These are phyloP conservation scores for Cochlearia excelsa DNA, from an alignment of 345 rosid genomes.

Conservation along the genomic window DNA sequence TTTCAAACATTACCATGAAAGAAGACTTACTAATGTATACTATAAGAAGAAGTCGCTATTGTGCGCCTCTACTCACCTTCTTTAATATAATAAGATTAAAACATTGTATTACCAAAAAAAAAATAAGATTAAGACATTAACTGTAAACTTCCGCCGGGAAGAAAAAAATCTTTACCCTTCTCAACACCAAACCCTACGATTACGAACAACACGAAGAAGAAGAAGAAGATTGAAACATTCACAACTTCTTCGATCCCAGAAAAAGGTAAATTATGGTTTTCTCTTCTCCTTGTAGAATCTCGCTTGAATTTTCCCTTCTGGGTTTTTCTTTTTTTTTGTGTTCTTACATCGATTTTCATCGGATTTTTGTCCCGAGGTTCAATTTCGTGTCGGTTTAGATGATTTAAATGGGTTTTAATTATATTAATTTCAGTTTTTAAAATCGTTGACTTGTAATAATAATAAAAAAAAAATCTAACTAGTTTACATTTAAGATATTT, in stretches of 20 bases:
- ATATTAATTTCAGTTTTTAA: not conserved
- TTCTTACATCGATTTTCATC: slow-evolving; percentile 2
- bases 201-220: too few species aligned
- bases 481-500: too few species aligned
- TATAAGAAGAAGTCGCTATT: slow-evolving; percentile 22
- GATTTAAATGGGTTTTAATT: not conserved
- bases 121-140: too few species aligned
- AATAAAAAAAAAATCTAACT: too few species aligned
- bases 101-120: too few species aligned
- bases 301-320: not conserved
- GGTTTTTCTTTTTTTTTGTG: slow-evolving; percentile 17
- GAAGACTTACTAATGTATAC: too few species aligned
- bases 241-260: slow-evolving; percentile 1
- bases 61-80: slow-evolving; percentile 26
- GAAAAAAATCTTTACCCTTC: slow-evolving; percentile 28
- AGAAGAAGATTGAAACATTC: slow-evolving; percentile 3
- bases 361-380: not conserved
- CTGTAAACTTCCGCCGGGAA: slow-evolving; percentile 42
- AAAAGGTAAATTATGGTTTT: slow-evolving; percentile 25
- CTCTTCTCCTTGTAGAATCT: slow-evolving; percentile 1
- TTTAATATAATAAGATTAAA: too few species aligned
- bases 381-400: not conserved
- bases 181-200: not conserved
- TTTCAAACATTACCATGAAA: too few species aligned
- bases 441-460: slow-evolving; percentile 35